Evolutionary conservation across 495 filamentous ascomycete genomes (phyloP).

Genomic region (Neurospora cerealis): DNA sequence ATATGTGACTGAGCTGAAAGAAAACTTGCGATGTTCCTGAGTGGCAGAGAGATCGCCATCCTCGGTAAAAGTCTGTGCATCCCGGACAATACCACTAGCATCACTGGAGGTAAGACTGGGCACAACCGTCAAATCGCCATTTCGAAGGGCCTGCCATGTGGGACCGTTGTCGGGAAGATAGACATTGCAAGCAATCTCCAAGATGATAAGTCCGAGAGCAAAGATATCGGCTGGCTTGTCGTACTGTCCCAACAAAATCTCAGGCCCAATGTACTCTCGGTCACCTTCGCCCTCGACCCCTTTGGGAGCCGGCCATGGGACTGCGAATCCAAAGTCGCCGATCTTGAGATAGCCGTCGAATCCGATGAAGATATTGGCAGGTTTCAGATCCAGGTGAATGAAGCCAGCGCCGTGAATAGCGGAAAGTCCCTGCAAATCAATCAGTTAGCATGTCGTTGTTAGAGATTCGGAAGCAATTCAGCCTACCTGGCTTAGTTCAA

Average conservation of each 20-base stretch:
- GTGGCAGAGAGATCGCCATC: conserved; percentile 3
- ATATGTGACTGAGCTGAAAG: conserved; percentile 10
- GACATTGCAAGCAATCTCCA: conserved; percentile 88
- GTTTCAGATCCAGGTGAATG: conserved; percentile 92
- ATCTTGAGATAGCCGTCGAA: conserved; percentile 91
- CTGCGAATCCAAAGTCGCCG: conserved; percentile 89
- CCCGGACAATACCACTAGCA: conserved; percentile 57
- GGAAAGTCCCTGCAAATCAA: conserved; percentile 56
- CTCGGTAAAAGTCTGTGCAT: conserved; percentile 40
- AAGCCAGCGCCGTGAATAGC: conserved; percentile 81
- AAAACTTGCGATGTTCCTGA: neutral
- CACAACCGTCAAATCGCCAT: conserved; percentile 77
- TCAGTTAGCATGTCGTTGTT: conserved; percentile 24
- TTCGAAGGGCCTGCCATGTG: conserved; percentile 77
- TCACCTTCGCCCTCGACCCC: conserved; percentile 88
- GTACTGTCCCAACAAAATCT: conserved; percentile 71
- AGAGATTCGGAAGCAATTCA: neutral
- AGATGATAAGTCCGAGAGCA: conserved; percentile 82
- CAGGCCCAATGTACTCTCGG: conserved; percentile 88
- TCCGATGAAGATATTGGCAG: conserved; percentile 84
- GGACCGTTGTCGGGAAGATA: conserved; percentile 84
- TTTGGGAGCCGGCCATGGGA: conserved; percentile 61
- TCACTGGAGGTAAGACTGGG: conserved; percentile 73
- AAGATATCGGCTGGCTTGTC: conserved; percentile 92
- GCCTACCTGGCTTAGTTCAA: conserved; percentile 69